Percentiles rank a stretch among this genome's conserved stretches.
These are phyloP conservation scores for Apophysomyces trapeziformis DNA, from an alignment of 371 early-diverging fungal genomes.

Conservation along the genomic window DNA sequence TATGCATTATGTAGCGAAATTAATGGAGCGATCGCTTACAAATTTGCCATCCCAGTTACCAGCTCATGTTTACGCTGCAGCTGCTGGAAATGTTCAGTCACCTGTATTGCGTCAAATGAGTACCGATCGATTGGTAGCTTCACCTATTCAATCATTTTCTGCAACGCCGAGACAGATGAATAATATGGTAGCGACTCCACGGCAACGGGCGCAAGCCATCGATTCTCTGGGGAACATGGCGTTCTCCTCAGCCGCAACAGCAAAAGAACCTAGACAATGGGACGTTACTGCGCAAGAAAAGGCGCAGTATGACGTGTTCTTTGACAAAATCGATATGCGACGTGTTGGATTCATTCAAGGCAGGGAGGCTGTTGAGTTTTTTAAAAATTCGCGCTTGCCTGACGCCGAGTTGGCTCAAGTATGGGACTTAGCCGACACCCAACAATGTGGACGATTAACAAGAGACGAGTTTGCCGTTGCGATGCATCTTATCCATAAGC, in stretches of 20 bases:
- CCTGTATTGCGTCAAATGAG: slow-evolving; percentile 15
- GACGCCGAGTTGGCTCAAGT: slow-evolving; percentile 77
- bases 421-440: slow-evolving; percentile 83
- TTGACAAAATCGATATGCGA: slow-evolving; percentile 68
- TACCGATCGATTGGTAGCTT: slow-evolving; percentile 5
- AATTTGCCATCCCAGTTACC: slow-evolving; percentile 67
- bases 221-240: slow-evolving; percentile 47
- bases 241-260: slow-evolving; percentile 29
- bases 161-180: slow-evolving; percentile 21
- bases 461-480: slow-evolving; percentile 91
- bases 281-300: slow-evolving; percentile 73
- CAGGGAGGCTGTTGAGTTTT: slow-evolving; percentile 83
- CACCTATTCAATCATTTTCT: slow-evolving; percentile 20
- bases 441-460: slow-evolving; percentile 78
- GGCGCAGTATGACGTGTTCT: slow-evolving; percentile 70
- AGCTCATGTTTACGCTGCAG: slow-evolving; percentile 60
- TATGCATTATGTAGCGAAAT: slow-evolving; percentile 80
- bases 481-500: slow-evolving; percentile 88
- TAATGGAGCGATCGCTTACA: slow-evolving; percentile 72
- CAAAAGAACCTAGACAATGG: slow-evolving; percentile 57
- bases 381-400: slow-evolving; percentile 81
- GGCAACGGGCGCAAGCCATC: slow-evolving; percentile 41
- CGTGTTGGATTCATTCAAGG: slow-evolving; percentile 36
- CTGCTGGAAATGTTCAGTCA: slow-evolving; percentile 33
- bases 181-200: slow-evolving; percentile 34